Evolutionary conservation across 2,329 filamentous ascomycete genomes (phyloP).

Genomic region (Chaetothyriales sp.): DNA sequence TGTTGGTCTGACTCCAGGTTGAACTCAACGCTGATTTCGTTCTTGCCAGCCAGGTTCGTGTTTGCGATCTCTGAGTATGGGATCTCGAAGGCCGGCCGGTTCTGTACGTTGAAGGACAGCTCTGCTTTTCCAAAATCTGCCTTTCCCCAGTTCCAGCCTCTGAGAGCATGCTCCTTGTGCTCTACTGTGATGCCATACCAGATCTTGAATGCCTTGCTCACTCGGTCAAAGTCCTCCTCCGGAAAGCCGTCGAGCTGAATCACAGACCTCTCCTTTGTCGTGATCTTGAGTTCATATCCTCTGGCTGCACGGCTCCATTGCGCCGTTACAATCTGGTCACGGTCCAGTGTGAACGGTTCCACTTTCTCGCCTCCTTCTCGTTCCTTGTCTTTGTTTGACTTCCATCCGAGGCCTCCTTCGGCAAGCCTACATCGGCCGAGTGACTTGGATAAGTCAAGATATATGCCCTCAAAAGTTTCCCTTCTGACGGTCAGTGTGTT

Average conservation of each 20-base stretch:
- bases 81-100: constrained; percentile 88
- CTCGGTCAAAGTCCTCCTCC: constrained; percentile 82
- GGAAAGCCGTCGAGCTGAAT: constrained; percentile 92
- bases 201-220: constrained; percentile 87
- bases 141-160: constrained; percentile 99
- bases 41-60: constrained; percentile 92
- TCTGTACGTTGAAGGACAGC: constrained; percentile 91
- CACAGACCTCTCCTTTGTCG: constrained; percentile 68
- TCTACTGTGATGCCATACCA: constrained; percentile 94
- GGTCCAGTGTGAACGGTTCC: constrained; percentile 86
- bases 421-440: constrained; percentile 87
- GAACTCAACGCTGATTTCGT: constrained; percentile 94
- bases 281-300: constrained; percentile 85
- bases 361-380: constrained; percentile 42
- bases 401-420: constrained; percentile 91
- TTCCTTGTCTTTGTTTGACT: constrained; percentile 40
- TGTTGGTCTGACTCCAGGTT: constrained; percentile 57
- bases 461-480: constrained; percentile 96
- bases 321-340: constrained; percentile 65
- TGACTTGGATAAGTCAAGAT: constrained; percentile 86
- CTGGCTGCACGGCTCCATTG: constrained; percentile 91
- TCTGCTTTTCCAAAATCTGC: constrained; percentile 92
- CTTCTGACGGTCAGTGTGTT: constrained; percentile 22
- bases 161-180: constrained; percentile 80
- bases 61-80: constrained; percentile 96